These are phyloP conservation scores for Dipodascus albidus DNA, from an alignment of 805 yeast species.

Conservation along the genomic window DNA sequence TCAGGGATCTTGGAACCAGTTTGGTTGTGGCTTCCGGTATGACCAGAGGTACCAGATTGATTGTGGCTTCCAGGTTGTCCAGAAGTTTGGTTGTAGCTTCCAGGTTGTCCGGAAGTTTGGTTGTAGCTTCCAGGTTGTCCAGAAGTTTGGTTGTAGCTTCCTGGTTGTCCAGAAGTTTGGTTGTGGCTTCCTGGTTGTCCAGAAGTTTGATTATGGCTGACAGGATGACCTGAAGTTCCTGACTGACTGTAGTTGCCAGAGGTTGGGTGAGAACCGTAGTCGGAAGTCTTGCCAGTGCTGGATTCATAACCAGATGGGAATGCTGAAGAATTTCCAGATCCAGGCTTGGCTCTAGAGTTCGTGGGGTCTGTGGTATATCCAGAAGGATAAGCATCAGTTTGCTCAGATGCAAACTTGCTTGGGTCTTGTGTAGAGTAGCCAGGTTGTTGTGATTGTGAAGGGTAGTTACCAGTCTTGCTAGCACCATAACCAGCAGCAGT, in stretches of 20 bases:
- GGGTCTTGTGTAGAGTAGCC: not conserved
- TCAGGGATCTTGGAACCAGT: not conserved
- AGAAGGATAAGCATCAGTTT: not conserved
- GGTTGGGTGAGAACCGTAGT: no score
- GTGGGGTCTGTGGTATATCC: not conserved
- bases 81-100: no score
- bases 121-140: no score
- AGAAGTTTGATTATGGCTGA: no score
- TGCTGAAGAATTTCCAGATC: not conserved
- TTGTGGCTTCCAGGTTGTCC: no score
- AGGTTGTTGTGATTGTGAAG: not conserved
- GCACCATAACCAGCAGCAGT: not conserved
- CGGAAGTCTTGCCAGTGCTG: not conserved
- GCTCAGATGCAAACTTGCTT: not conserved
- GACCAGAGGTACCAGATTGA: not conserved
- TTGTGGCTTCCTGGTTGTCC: no score
- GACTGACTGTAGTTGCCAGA: no score
- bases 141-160: no score
- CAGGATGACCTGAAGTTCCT: no score
- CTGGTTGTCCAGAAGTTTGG: no score
- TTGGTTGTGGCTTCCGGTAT: not conserved
- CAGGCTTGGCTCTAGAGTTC: not conserved
- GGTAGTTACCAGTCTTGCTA: not conserved
- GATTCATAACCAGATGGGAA: not conserved
- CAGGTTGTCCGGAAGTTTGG: no score